Evolutionary conservation across 1,139 yeast species (phyloP), one percentile per base, ranked within the genome.

Genomic region (Casaregolazyma lundiana): DNA sequence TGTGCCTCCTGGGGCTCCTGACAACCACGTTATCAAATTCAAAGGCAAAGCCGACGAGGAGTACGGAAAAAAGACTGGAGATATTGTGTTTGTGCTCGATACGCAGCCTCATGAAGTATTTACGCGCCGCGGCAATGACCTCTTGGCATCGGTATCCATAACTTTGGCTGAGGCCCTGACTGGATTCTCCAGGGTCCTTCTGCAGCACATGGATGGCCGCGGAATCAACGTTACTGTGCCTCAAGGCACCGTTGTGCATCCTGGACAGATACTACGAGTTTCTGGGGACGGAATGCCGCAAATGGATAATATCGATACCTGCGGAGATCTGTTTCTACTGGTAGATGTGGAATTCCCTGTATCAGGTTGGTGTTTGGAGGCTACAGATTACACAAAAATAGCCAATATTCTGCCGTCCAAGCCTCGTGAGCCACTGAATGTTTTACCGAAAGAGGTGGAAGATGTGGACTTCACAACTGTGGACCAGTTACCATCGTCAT

Each of bases 211-310:
- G 48, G 97, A 92, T 64, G 92, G 86, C 8, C 77, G 97, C 51
- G 79, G 82, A 20, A 66, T 90, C 20, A 66, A 86, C 29, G 68
- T 79, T 3, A 77, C 86, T 0, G 86, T 88, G 4, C 73, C 75
- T 9, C 56, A 65, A 0, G 73, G 75, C 7, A 94, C 92, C 0
- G 96, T 92, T 4, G 62, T 89, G 7, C 76, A 83, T 54, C 97
- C 97, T 0, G 84, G 86, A 13, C 86, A 86, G 51, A 75, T 71
- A 50, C 66, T 92, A 34, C 75, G 81, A 53, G 71, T 92, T 16
- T 66, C 73, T 35, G 78, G 79, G 38, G 97, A 90, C 64, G 98
- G 98, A 1, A 87, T 94, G 95, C 96, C 96, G 0, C 59, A 76
- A 4, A 69, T 70, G 49, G 66, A 67, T 18, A 56, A 67, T 8